Conservation (phyloP, 345 rosid species). For the Cochlearia excelsa region DNA sequence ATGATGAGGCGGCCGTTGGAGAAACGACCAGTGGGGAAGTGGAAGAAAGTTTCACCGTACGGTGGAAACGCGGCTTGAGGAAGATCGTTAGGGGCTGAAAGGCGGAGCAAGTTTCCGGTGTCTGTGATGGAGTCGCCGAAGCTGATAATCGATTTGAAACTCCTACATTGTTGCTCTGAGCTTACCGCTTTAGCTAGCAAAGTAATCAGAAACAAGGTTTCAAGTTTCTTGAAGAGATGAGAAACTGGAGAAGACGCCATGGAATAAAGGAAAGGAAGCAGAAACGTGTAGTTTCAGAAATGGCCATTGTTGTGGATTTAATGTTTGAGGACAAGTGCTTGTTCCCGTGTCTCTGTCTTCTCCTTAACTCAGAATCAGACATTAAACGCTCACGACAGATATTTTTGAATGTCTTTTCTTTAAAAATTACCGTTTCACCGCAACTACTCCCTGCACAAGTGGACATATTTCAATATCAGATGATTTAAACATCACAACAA, state of each 20-base stretch:
- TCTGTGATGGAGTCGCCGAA: constrained; percentile 62
- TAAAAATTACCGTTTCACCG: too few relatives aligned
- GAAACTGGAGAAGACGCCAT: constrained; percentile 10
- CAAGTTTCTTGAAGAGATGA: constrained; percentile 18
- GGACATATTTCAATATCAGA: too few relatives aligned
- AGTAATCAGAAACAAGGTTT: constrained; percentile 11
- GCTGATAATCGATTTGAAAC: constrained; percentile 42
- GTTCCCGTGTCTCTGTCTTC: too few relatives aligned
- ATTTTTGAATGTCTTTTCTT: too few relatives aligned
- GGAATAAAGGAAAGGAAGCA: background rate
- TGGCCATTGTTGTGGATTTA: too few relatives aligned
- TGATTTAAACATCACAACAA: too few relatives aligned
- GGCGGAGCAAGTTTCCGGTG: constrained; percentile 43
- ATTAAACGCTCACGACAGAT: too few relatives aligned
- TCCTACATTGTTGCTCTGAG: constrained; percentile 16
- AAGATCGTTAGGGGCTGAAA: constrained; percentile 18
- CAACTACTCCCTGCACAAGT: too few relatives aligned
- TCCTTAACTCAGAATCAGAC: too few relatives aligned
- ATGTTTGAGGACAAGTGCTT: too few relatives aligned
- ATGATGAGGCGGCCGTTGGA: constrained; percentile 54
- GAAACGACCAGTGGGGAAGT: constrained; percentile 46
- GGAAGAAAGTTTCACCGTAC: constrained; percentile 49
- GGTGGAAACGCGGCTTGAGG: constrained; percentile 38
- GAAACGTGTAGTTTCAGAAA: too few relatives aligned
- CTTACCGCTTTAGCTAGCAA: constrained; percentile 3